Conservation (phyloP, 2,329 filamentous ascomycete species). For the Zalaria sp. region DNA sequence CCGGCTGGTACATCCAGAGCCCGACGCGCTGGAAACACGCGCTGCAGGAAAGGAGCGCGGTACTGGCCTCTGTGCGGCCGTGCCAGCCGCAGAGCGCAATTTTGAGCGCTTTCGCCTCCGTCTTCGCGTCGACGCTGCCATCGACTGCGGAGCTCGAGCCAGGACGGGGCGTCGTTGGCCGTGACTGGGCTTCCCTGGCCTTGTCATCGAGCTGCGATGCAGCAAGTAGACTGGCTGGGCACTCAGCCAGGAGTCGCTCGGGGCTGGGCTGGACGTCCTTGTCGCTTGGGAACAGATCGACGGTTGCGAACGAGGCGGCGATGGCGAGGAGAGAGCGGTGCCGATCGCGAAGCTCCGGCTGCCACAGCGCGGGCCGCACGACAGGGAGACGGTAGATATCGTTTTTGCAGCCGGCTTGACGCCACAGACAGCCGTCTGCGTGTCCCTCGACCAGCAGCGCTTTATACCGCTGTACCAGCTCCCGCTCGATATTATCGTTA, state of each 20-base stretch:
- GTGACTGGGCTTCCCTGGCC: not conserved
- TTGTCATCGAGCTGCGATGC: not conserved
- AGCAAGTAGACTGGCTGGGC: conserved; percentile 12
- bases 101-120: conserved; percentile 12
- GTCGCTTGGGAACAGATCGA: conserved; percentile 1
- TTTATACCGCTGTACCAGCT: conserved; percentile 62
- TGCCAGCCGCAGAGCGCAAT: conserved; percentile 33
- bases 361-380: conserved; percentile 19
- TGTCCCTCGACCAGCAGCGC: conserved; percentile 63
- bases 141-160: too few species aligned
- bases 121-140: not conserved
- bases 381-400: conserved; percentile 48
- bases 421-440: conserved; percentile 73
- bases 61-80: conserved; percentile 44
- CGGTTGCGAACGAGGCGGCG: conserved; percentile 9
- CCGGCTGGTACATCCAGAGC: conserved; percentile 80
- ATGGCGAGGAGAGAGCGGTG: conserved; percentile 14
- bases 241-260: conserved; percentile 12
- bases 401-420: conserved; percentile 70
- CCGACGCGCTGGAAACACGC: conserved; percentile 81
- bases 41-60: conserved; percentile 64
- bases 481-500: conserved; percentile 32
- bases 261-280: conserved; percentile 10
- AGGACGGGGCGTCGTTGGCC: not conserved
- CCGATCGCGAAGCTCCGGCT: conserved; percentile 16